Evolutionary conservation across 2,329 filamentous ascomycete species (phyloP), one percentile per base, ranked within the genome.

Genomic region (Tympanopsis confertula): DNA sequence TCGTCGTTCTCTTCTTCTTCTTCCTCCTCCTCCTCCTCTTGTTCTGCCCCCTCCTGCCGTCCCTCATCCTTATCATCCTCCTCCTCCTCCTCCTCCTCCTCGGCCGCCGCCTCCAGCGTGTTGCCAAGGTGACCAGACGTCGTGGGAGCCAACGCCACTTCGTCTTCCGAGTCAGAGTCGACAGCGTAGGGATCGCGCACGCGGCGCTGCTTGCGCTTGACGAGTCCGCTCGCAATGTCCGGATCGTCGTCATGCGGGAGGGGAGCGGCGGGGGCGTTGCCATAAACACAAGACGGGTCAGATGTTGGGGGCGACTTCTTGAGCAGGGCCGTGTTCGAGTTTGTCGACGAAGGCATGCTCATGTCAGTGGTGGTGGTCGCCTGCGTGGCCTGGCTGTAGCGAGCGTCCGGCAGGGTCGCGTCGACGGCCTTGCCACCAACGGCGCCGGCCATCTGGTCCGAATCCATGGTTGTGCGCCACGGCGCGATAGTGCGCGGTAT

Each of bases 111-210:
- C n/a, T n/a, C n/a, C n/a, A n/a, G n/a, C n/a, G n/a, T n/a, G n/a
- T n/a, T n/a, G 40, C 13, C 42, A 41, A 5, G 50, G 37, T 36
- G 46, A 43, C 22, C n/a, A 33, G 52, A 45, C 40, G 61, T 51
- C 51, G 62, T 47, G 26, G 56, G 24, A 44, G 41, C 36, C 43
- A 47, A 17, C 37, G 52, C 10, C 54, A 54, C 13, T 56, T 56
- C 3, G 66, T 63, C 39, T 50, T 51, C 1, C 69, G 58, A 13
- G 59, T 60, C 5, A 58, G 63, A 66, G 51, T 95, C 88, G 44
- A 96, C 86, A n/a, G 87, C 86, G 47, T 96, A 96, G 0, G 89
- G 91, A 50, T 98, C 91, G 40, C 75, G 83, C 37, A 87, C 76
- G 19, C 86, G 78, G 35, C 81, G 74, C 33, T 81, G 84, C 51